Evolutionary conservation across 2,329 filamentous ascomycete genomes (phyloP).

Genomic region (Epichloe scottii): DNA sequence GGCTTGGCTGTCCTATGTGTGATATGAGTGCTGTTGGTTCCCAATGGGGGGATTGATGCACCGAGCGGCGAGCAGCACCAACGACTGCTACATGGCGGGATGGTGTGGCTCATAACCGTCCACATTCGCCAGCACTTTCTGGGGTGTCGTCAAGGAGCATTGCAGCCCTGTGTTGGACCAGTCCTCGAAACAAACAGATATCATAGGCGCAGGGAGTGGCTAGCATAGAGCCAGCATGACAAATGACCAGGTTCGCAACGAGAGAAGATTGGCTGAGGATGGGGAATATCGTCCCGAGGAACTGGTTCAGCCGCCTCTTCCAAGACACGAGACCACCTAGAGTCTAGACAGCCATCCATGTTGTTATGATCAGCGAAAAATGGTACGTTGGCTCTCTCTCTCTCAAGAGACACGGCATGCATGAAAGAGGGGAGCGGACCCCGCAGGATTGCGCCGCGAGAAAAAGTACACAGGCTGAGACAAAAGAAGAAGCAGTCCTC

Average conservation of each 20-base stretch:
- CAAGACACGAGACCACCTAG: too few species aligned
- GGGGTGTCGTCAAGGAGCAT: too few species aligned
- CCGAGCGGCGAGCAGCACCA: background rate
- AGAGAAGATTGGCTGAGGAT: background rate
- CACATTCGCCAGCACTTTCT: too few species aligned
- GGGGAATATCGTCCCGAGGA: background rate
- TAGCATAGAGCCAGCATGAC: too few species aligned
- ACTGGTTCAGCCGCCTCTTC: background rate
- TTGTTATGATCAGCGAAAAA: background rate
- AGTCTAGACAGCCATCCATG: background rate
- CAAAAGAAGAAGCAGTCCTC: background rate
- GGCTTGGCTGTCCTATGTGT: background rate
- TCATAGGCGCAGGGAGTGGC: too few species aligned
- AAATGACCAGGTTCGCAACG: too few species aligned
- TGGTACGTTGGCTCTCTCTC: background rate
- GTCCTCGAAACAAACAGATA: too few species aligned
- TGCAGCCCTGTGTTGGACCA: too few species aligned
- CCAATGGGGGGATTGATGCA: background rate
- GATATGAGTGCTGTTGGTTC: background rate
- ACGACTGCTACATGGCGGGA: background rate
- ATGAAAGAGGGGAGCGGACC: background rate
- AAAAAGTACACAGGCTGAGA: background rate
- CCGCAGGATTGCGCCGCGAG: background rate
- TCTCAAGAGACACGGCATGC: background rate
- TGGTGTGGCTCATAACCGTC: background rate